phyloP scores from a whole-genome alignment of 345 rosid species.

The Melaleuca quinquenervia region DNA sequence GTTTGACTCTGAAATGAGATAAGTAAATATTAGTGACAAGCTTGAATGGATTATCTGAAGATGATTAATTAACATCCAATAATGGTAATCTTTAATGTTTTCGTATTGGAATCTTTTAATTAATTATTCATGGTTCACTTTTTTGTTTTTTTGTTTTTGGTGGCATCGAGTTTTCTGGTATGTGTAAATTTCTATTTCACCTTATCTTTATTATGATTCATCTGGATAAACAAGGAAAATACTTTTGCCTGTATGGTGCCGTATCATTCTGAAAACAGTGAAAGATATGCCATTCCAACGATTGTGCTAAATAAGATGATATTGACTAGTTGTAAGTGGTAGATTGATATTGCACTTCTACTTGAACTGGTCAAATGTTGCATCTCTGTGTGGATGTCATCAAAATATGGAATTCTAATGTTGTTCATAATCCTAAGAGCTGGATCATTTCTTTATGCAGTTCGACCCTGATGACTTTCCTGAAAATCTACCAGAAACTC shows the following conservation, averaged over 20 bases:
- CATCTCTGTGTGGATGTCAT: not conserved
- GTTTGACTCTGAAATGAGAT: not conserved
- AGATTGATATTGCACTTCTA: not conserved
- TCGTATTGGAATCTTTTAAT: not conserved
- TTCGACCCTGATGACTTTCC: slow-evolving; percentile 35
- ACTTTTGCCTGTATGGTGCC: not conserved
- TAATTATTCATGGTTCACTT: not conserved
- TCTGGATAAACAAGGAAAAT: not conserved
- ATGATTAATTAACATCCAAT: not conserved
- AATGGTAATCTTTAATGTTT: not conserved
- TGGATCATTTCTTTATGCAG: slow-evolving; percentile 23
- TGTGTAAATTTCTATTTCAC: not conserved
- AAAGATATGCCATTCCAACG: not conserved
- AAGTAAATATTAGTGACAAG: not conserved
- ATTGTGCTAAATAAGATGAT: not conserved
- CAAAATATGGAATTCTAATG: not conserved
- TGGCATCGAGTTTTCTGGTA: not conserved
- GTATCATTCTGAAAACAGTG: not conserved
- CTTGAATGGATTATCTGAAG: not conserved
- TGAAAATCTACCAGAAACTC: slow-evolving; percentile 63
- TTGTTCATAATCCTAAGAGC: not conserved
- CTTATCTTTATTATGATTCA: not conserved
- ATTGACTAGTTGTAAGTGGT: not conserved
- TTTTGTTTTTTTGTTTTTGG: not conserved
- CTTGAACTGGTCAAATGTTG: not conserved